These are phyloP conservation scores for Pelargonium fulgidum DNA, from an alignment of 441 rosid species.

Conservation along the genomic window DNA sequence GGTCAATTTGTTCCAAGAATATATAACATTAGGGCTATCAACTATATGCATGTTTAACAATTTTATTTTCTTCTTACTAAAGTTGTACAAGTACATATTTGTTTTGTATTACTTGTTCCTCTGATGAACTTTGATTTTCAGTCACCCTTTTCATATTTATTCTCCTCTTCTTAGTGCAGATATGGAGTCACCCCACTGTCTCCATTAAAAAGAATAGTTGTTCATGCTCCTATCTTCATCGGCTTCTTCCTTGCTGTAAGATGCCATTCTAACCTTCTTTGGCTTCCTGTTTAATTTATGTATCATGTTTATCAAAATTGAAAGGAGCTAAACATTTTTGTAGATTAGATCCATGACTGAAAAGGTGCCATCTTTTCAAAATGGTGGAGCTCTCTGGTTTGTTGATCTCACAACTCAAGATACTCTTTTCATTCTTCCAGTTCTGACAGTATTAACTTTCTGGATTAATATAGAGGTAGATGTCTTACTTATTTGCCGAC, in stretches of 20 bases:
- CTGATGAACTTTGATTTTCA: background rate
- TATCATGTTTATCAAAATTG: background rate
- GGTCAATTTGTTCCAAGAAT: background rate
- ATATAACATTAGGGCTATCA: background rate
- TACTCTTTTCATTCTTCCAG: constrained; percentile 39
- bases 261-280: constrained; percentile 10
- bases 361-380: constrained; percentile 49
- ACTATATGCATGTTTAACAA: background rate
- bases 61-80: too few species aligned
- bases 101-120: background rate
- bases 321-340: background rate
- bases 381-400: constrained; percentile 51
- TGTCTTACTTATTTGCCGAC: background rate
- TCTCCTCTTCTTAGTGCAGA: constrained; percentile 17
- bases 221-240: constrained; percentile 49
- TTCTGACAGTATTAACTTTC: constrained; percentile 40
- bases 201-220: constrained; percentile 44
- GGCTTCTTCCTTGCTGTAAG: constrained; percentile 48
- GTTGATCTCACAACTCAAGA: constrained; percentile 44
- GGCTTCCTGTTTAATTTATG: background rate
- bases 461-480: constrained; percentile 44
- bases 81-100: too few species aligned
- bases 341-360: constrained; percentile 48
- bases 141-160: background rate
- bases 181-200: constrained; percentile 42